These are phyloP conservation scores for Orbilia oligospora DNA, from an alignment of 2,329 filamentous ascomycete genomes.

Conservation along the genomic window DNA sequence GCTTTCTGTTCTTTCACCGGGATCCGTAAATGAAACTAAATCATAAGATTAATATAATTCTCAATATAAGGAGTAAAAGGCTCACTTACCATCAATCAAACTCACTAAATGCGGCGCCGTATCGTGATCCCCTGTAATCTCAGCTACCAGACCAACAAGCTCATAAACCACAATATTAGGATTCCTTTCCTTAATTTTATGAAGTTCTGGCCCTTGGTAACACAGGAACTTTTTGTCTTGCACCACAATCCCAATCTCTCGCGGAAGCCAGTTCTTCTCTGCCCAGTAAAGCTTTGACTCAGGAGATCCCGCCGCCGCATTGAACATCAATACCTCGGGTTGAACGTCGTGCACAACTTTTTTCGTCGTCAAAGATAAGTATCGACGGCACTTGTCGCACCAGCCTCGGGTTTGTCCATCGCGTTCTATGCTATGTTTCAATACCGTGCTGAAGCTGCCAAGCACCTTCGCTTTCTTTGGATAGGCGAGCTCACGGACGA, in stretches of 20 bases:
- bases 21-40: conserved; percentile 77
- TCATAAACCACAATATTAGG: conserved; percentile 87
- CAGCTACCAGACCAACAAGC: conserved; percentile 87
- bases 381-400: conserved; percentile 91
- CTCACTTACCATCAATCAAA: conserved; percentile 81
- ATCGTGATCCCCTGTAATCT: conserved; percentile 87
- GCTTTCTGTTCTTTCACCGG: conserved; percentile 73
- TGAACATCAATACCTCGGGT: conserved; percentile 89
- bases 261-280: conserved; percentile 89
- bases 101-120: conserved; percentile 93
- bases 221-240: conserved; percentile 94
- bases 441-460: conserved; percentile 84
- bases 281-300: conserved; percentile 88
- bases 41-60: neutral
- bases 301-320: conserved; percentile 78
- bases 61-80: neutral
- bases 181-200: conserved; percentile 81
- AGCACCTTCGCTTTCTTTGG: conserved; percentile 71
- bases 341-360: conserved; percentile 83
- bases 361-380: conserved; percentile 86
- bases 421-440: conserved; percentile 92
- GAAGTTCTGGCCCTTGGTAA: conserved; percentile 92
- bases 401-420: conserved; percentile 91
- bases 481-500: conserved; percentile 89
- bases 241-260: conserved; percentile 92